Base-by-base conservation (phyloP, 2,329 filamentous ascomycete species). In the Chrysoporthe cubensis region DNA sequence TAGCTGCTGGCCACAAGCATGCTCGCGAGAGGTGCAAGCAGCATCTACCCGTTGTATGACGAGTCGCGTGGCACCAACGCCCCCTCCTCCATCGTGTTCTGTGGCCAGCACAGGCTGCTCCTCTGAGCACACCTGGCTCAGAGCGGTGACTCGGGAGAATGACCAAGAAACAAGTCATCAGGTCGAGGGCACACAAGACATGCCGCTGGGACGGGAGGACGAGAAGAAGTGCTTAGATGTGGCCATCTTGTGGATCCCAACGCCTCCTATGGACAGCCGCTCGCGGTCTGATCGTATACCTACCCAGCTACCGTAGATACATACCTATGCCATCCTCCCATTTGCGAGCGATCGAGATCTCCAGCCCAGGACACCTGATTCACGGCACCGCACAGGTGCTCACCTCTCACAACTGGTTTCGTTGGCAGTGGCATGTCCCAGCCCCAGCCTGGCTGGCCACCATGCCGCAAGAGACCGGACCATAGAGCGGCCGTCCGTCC, bases 141-240 rank as follows among this genome's bases (percentile, higher is more conserved):
- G 37, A 44, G 7, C 6, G 43, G 42, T 61, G n/a, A 18, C 42
- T 21, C 26, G 60, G 42, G 52, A 44, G 26, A 26, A 44, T 62
- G 54, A 66, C 61, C 64, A 63, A 63, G 59, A 46, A 52, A 48
- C 50, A 58, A 26, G 64, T 32, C 64, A 66, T 68, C 16, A 42
- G 18, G 21, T 34, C 42, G 44, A 65, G 64, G 43, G 34, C 4
- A 58, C 59, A 66, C 63, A 61, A 66, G 46, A 57, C 63, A 65
- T 54, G 6, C 54, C n/a, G 43, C 37, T 6, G 54, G 32, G 21
- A 14, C 32, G 42, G n/a, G 8, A 48, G 6, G 37, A 4, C 14
- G 44, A 46, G 8, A n/a, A 7, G 18, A 13, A 46, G 4, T 13
- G 14, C 44, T 46, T 46, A 9, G 14, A 34, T 18, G 26, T 14